Conservation (phyloP, 129 eudicot species). For the Lactuca sativa region DNA sequence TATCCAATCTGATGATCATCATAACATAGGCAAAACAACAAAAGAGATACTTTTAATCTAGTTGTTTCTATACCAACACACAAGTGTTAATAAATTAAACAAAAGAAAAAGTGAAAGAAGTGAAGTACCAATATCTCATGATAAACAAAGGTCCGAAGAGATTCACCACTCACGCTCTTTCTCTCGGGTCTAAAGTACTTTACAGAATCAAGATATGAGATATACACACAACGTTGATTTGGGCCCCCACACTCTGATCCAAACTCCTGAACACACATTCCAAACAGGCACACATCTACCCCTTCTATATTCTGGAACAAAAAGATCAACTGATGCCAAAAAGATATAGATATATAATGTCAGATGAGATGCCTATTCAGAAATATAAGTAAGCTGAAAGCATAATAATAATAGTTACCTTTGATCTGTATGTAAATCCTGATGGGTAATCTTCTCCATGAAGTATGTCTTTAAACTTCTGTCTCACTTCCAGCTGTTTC, state of each 20-base stretch:
- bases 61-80: too few species aligned
- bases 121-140: slow-evolving; percentile 75
- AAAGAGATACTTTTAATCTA: background rate
- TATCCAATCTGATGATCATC: slow-evolving; percentile 66
- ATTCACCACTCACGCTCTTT: slow-evolving; percentile 55
- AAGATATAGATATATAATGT: background rate
- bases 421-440: slow-evolving; percentile 74
- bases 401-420: slow-evolving; percentile 42
- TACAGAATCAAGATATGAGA: slow-evolving; percentile 88
- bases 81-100: background rate
- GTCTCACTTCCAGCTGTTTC: slow-evolving; percentile 69
- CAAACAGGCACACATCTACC: slow-evolving; percentile 86
- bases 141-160: slow-evolving; percentile 91
- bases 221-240: slow-evolving; percentile 72
- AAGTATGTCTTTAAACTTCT: slow-evolving; percentile 60
- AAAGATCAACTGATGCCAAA: slow-evolving; percentile 59
- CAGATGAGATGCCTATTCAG: slow-evolving; percentile 5
- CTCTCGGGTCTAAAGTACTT: slow-evolving; percentile 81
- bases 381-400: background rate
- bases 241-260: slow-evolving; percentile 81
- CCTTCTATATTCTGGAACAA: slow-evolving; percentile 88
- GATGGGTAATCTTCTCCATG: slow-evolving; percentile 63
- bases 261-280: slow-evolving; percentile 90
- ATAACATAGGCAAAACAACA: slow-evolving; percentile 13
- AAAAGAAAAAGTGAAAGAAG: background rate